A percentile compares a stretch with the other conserved stretches of the same genome.
These are phyloP conservation scores for Hypoxylon sp. DNA, from an alignment of 2,329 filamentous ascomycete genomes.

Conservation along the genomic window DNA sequence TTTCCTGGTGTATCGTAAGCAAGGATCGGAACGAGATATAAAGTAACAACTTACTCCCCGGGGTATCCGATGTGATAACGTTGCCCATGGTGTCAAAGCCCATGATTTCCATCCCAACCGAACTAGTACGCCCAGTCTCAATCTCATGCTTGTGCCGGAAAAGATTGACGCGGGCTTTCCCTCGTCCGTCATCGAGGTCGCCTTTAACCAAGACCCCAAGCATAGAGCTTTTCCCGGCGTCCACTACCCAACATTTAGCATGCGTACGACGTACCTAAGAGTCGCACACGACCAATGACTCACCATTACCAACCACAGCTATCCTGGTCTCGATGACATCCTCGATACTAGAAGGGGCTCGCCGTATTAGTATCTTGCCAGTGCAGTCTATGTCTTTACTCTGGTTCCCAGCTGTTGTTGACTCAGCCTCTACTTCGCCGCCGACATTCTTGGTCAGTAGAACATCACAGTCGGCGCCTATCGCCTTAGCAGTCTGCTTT, in stretches of 20 bases:
- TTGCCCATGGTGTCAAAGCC: slow-evolving; percentile 91
- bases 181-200: slow-evolving; percentile 91
- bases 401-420: slow-evolving; percentile 58
- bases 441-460: slow-evolving; percentile 93
- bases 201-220: slow-evolving; percentile 96
- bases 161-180: slow-evolving; percentile 92
- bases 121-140: slow-evolving; percentile 93
- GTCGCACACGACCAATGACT: slow-evolving; percentile 38
- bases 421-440: slow-evolving; percentile 77
- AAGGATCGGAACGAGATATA: not conserved
- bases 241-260: slow-evolving; percentile 63
- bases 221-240: slow-evolving; percentile 97
- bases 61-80: slow-evolving; percentile 82
- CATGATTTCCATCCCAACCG: slow-evolving; percentile 99
- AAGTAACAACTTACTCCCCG: slow-evolving; percentile 73
- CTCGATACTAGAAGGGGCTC: slow-evolving; percentile 78
- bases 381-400: slow-evolving; percentile 78
- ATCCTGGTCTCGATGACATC: slow-evolving; percentile 95
- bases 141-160: slow-evolving; percentile 99
- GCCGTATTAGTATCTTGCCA: slow-evolving; percentile 88
- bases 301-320: slow-evolving; percentile 94
- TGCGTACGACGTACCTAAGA: not conserved
- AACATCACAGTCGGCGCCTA: slow-evolving; percentile 81
- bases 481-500: slow-evolving; percentile 70
- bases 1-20: slow-evolving; percentile 56